phyloP scores from a whole-genome alignment of 1,284 basidiomycete genomes.

The Pyrrhoderma noxium region DNA sequence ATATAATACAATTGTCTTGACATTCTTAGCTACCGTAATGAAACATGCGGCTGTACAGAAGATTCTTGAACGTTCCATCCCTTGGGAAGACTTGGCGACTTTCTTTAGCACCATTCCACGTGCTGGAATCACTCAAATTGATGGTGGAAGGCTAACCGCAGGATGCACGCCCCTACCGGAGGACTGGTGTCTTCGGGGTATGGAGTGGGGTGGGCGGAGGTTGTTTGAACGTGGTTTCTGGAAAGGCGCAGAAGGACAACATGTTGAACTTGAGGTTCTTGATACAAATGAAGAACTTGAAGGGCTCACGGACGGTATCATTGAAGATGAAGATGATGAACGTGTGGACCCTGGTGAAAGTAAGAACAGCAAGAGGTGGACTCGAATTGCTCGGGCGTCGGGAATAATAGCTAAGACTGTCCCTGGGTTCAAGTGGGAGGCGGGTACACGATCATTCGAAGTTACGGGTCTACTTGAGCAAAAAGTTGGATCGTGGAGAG shows the following conservation, averaged over 20 bases:
- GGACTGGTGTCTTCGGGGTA: constrained; percentile 92
- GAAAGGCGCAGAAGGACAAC: constrained; percentile 60
- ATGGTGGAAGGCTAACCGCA: constrained; percentile 49
- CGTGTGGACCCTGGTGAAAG: constrained; percentile 29
- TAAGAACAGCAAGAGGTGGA: constrained; percentile 48
- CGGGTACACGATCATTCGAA: constrained; percentile 55
- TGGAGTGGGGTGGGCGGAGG: constrained; percentile 88
- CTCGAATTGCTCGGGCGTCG: constrained; percentile 65
- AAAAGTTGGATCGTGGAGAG: constrained; percentile 66
- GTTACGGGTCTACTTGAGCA: constrained; percentile 61
- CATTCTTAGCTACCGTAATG: constrained; percentile 76
- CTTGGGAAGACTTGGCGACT: constrained; percentile 71
- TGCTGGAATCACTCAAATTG: constrained; percentile 31
- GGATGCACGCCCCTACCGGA: constrained; percentile 75
- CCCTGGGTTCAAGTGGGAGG: constrained; percentile 69
- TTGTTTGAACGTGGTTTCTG: constrained; percentile 92
- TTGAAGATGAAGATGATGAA: constrained; percentile 65
- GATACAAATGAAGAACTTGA: constrained; percentile 50
- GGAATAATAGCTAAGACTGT: constrained; percentile 65
- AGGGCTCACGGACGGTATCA: constrained; percentile 62
- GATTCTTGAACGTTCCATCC: constrained; percentile 69
- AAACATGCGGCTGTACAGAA: constrained; percentile 55
- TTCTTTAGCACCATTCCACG: constrained; percentile 64
- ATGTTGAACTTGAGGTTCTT: constrained; percentile 76
- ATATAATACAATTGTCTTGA: constrained; percentile 81